Conservation (phyloP, 176 grass and related monocot species). For the Oryza nivara region DNA sequence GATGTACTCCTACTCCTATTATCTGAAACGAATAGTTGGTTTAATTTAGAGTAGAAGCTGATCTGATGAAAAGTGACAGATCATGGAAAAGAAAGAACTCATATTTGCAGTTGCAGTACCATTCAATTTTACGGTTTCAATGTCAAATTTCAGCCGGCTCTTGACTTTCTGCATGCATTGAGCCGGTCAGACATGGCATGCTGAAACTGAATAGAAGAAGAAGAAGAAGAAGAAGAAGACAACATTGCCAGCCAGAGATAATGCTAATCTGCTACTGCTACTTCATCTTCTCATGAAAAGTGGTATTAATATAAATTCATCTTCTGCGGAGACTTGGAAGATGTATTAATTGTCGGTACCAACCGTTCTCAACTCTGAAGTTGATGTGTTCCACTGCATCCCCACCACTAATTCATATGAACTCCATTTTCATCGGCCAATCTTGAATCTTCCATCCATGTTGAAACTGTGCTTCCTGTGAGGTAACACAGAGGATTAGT, state of each 20-base stretch:
- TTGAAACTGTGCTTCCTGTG: slow-evolving; percentile 13
- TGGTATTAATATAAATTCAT: not conserved
- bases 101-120: not conserved
- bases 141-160: slow-evolving; percentile 3
- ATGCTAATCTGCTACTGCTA: not conserved
- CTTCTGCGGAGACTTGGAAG: not conserved
- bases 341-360: not conserved
- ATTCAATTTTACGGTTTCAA: not conserved
- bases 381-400: not conserved
- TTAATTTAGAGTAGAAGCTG: not conserved
- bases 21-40: not conserved
- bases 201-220: not conserved
- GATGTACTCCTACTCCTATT: not conserved
- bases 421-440: not conserved
- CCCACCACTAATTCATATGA: not conserved
- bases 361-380: slow-evolving; percentile 2
- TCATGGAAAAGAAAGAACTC: not conserved
- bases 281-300: not conserved
- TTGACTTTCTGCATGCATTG: not conserved
- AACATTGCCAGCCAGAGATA: slow-evolving; percentile 23
- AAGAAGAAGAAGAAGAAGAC: not conserved
- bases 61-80: not conserved
- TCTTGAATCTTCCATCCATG: slow-evolving; percentile 14
- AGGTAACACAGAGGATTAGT: not conserved
- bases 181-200: not conserved